phyloP scores from a whole-genome alignment of 73 alveolate genomes.

The Urostyla sp. region DNA sequence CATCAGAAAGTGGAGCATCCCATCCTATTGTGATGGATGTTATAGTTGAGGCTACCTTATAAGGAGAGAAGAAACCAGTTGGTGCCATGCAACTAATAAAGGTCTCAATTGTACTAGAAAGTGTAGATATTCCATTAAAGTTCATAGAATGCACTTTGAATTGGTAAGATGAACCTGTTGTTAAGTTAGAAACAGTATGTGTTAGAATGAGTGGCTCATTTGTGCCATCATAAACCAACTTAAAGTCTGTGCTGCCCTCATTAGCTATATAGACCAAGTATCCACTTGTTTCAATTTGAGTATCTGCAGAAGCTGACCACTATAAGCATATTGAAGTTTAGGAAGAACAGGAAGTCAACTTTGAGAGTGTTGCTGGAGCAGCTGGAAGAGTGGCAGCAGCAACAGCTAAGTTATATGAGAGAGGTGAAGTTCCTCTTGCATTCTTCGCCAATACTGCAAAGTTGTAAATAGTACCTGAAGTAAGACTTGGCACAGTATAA shows the following conservation, averaged over 20 bases:
- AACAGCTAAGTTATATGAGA: slow-evolving; percentile 6
- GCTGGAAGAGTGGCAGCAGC: slow-evolving; percentile 69
- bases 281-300: slow-evolving; percentile 54
- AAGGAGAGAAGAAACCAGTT: slow-evolving; percentile 30
- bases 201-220: not conserved
- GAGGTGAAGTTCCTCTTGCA: slow-evolving; percentile 26
- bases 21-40: slow-evolving; percentile 52
- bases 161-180: slow-evolving; percentile 31
- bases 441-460: slow-evolving; percentile 47
- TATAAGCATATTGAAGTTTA: slow-evolving; percentile 48
- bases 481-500: slow-evolving; percentile 40
- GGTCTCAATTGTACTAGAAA: not conserved
- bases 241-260: slow-evolving; percentile 35
- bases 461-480: slow-evolving; percentile 52
- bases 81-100: slow-evolving; percentile 65
- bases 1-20: slow-evolving; percentile 66
- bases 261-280: slow-evolving; percentile 49
- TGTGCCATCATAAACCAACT: slow-evolving; percentile 41
- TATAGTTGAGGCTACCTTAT: slow-evolving; percentile 31
- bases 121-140: slow-evolving; percentile 59
- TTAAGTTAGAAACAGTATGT: not conserved
- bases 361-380: slow-evolving; percentile 33
- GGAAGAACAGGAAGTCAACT: slow-evolving; percentile 9
- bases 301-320: slow-evolving; percentile 62
- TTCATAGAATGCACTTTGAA: slow-evolving; percentile 59